Evolutionary conservation across 2,329 filamentous ascomycete species (phyloP).

Genomic region (Claviceps cyperi): DNA sequence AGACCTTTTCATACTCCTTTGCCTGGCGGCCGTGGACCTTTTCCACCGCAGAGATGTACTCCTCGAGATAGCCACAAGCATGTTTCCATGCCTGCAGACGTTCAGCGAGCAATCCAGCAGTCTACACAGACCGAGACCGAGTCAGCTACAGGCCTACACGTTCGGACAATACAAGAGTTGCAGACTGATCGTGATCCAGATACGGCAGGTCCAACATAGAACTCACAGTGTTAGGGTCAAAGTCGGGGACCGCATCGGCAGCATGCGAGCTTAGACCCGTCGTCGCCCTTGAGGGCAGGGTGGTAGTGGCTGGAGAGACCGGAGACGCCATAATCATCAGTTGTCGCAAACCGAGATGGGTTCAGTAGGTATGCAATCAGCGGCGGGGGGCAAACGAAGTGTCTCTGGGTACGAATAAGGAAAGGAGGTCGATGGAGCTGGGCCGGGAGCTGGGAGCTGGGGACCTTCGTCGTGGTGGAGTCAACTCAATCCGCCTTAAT

Average conservation of each 20-base stretch:
- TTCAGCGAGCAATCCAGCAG: conserved; percentile 69
- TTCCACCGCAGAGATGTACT: conserved; percentile 73
- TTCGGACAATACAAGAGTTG: too few species aligned
- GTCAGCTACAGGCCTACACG: too few species aligned
- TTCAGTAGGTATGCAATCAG: neutral
- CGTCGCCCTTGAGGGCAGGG: conserved; percentile 31
- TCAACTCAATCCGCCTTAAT: too few species aligned
- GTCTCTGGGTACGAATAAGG: neutral
- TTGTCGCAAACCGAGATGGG: neutral
- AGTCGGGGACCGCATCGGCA: conserved; percentile 45
- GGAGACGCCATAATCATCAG: conserved; percentile 12
- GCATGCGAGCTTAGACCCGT: conserved; percentile 30
- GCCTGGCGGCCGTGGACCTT: conserved; percentile 73
- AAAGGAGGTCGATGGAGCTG: neutral
- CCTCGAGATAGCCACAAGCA: conserved; percentile 77
- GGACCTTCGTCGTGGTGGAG: too few species aligned
- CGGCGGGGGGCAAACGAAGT: neutral
- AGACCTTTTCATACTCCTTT: conserved; percentile 88
- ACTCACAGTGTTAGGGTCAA: conserved; percentile 43
- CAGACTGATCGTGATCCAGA: too few species aligned
- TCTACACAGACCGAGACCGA: conserved; percentile 27
- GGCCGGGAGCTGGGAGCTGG: too few species aligned
- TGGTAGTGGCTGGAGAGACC: conserved; percentile 16
- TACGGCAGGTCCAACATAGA: neutral
- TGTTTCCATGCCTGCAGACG: conserved; percentile 93